Conservation (phyloP, 1,139 yeast genomes). For the Sugiyamaella xylanicola region DNA sequence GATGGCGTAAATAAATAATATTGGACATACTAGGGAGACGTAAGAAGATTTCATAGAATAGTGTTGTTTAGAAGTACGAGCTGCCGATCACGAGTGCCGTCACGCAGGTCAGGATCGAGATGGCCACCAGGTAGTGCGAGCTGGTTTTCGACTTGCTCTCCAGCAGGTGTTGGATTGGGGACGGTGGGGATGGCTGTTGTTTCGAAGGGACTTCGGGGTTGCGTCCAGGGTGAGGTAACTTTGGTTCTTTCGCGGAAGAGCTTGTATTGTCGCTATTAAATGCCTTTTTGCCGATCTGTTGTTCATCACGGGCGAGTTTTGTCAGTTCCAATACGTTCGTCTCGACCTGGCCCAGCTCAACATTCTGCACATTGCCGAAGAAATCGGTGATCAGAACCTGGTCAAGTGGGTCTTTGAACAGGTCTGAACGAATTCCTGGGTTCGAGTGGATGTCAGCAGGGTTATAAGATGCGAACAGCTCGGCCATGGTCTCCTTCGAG, state of each 20-base stretch:
- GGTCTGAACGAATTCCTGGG: conserved; percentile 86
- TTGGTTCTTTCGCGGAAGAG: background rate
- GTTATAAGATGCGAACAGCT: conserved; percentile 80
- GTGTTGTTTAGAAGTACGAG: conserved; percentile 1
- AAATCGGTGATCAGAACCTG: conserved; percentile 87
- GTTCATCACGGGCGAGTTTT: conserved; percentile 20
- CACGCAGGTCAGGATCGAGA: background rate
- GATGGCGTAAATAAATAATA: background rate
- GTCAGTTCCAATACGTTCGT: conserved; percentile 29
- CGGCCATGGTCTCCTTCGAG: conserved; percentile 74
- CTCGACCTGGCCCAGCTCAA: conserved; percentile 59
- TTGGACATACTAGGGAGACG: too few species aligned
- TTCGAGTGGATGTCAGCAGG: conserved; percentile 85
- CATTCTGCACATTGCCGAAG: conserved; percentile 90
- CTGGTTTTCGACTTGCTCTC: background rate
- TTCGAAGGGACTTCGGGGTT: background rate
- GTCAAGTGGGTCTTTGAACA: conserved; percentile 65
- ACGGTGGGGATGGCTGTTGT: background rate
- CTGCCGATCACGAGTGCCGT: conserved; percentile 1
- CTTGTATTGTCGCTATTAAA: background rate
- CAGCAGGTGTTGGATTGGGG: conserved; percentile 3
- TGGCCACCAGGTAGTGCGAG: conserved; percentile 6
- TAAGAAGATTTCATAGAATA: too few species aligned
- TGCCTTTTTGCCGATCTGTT: conserved; percentile 7
- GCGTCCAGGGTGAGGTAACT: background rate